phyloP scores from a whole-genome alignment of 129 eudicot genomes.

The Helianthus tuberosus region DNA sequence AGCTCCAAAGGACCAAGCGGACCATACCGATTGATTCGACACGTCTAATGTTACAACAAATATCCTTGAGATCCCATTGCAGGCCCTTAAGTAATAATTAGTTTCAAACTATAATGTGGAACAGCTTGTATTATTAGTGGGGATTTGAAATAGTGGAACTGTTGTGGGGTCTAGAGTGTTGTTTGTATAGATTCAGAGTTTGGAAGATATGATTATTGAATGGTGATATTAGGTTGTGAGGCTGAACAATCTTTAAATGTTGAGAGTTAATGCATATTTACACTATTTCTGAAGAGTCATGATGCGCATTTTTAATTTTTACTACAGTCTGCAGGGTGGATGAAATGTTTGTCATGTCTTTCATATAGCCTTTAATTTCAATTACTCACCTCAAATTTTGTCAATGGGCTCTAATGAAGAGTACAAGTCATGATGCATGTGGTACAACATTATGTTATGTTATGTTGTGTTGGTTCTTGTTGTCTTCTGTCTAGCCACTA shows the following conservation, averaged over 20 bases:
- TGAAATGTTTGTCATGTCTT: constrained; percentile 46
- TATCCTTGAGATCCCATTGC: background rate
- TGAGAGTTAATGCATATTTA: constrained; percentile 26
- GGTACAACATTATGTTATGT: background rate
- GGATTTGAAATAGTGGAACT: background rate
- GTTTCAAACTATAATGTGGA: background rate
- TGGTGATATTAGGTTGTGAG: constrained; percentile 34
- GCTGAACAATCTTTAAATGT: constrained; percentile 37
- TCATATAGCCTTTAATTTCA: constrained; percentile 28
- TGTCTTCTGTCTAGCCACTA: too few relatives aligned
- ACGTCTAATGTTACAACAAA: too few relatives aligned
- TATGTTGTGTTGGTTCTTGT: background rate
- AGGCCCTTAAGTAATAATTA: background rate
- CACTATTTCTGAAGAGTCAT: constrained; percentile 34
- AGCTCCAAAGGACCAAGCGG: too few relatives aligned
- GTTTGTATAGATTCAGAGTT: constrained; percentile 18
- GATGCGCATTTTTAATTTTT: constrained; percentile 22
- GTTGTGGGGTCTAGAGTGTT: constrained; percentile 2
- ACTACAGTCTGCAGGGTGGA: constrained; percentile 35
- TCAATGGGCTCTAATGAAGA: constrained; percentile 6
- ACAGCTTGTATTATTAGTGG: background rate
- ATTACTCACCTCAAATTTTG: constrained; percentile 5
- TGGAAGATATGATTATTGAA: constrained; percentile 34
- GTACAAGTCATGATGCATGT: constrained; percentile 19
- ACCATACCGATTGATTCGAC: too few relatives aligned